Conservation (phyloP, 140 eudicot species). For the Senecio squalidus region DNA sequence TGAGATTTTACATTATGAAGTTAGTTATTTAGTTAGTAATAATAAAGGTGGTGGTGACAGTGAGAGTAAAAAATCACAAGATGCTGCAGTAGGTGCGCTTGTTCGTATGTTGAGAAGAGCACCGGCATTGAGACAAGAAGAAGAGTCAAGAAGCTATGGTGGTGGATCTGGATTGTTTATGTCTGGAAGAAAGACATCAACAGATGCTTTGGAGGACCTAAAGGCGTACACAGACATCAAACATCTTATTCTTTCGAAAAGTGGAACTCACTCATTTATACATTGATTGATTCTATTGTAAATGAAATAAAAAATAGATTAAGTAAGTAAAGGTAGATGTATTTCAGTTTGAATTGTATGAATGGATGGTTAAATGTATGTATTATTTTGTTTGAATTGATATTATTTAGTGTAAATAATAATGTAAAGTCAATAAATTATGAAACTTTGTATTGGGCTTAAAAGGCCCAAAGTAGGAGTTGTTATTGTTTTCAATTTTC, state of each 20-base stretch:
- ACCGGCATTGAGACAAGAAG: constrained; percentile 86
- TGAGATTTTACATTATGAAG: neutral
- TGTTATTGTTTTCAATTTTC: no score
- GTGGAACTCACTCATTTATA: constrained; percentile 30
- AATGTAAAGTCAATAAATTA: no score
- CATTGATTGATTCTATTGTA: neutral
- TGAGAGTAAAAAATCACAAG: constrained; percentile 69
- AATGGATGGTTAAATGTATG: no score
- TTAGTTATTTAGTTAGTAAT: no score
- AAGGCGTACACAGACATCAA: constrained; percentile 71
- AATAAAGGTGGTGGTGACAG: constrained; percentile 28
- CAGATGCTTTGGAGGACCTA: constrained; percentile 96
- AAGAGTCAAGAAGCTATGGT: constrained; percentile 63
- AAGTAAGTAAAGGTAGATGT: no score
- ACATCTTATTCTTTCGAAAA: constrained; percentile 75
- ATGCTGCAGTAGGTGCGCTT: constrained; percentile 89
- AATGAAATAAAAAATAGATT: constrained; percentile 13
- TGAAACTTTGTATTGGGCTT: no score
- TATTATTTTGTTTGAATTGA: no score
- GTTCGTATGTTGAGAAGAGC: constrained; percentile 94
- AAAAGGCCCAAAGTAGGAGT: no score
- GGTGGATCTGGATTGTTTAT: constrained; percentile 42
- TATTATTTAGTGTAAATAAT: no score
- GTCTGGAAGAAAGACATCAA: constrained; percentile 63
- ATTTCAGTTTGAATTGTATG: no score